Evolutionary conservation across 2,329 filamentous ascomycete genomes (phyloP).

Genomic region (Colletotrichum graminicola): DNA sequence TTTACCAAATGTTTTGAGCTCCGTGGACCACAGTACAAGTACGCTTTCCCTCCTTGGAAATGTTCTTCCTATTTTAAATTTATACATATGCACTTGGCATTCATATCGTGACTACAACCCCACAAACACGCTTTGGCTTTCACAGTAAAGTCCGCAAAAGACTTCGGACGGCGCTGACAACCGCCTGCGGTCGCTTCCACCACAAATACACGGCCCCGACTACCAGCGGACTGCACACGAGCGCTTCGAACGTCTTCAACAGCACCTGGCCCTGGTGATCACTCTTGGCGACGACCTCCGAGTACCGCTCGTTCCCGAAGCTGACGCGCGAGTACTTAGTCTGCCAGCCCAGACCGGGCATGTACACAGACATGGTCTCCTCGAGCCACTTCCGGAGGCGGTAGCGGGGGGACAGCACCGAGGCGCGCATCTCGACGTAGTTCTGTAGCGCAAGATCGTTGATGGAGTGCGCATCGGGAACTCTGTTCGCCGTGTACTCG

Average conservation of each 20-base stretch:
- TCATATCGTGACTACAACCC: too few species aligned
- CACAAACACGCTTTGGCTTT: conserved; percentile 1
- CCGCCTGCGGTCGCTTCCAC: conserved; percentile 40
- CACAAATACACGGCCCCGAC: conserved; percentile 37
- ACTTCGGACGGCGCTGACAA: conserved; percentile 25
- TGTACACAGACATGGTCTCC: conserved; percentile 80
- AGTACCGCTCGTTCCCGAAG: conserved; percentile 93
- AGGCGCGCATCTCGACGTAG: conserved; percentile 92
- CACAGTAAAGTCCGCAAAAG: conserved; percentile 19
- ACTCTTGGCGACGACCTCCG: conserved; percentile 79
- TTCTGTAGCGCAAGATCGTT: conserved; percentile 93
- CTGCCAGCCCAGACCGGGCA: conserved; percentile 85
- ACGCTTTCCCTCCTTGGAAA: not conserved
- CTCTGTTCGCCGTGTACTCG: conserved; percentile 80
- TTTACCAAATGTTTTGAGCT: not conserved
- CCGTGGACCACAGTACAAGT: too few species aligned
- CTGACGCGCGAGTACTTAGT: conserved; percentile 94
- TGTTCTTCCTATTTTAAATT: not conserved
- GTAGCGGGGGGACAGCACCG: conserved; percentile 83
- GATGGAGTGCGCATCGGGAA: conserved; percentile 86
- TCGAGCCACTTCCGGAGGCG: conserved; percentile 87
- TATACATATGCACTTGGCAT: not conserved
- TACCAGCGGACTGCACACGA: conserved; percentile 39
- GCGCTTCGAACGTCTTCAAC: conserved; percentile 47
- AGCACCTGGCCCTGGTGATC: conserved; percentile 76